Base-by-base conservation (phyloP, 1,139 yeast species). In the Saccharomyces hybrid region DNA sequence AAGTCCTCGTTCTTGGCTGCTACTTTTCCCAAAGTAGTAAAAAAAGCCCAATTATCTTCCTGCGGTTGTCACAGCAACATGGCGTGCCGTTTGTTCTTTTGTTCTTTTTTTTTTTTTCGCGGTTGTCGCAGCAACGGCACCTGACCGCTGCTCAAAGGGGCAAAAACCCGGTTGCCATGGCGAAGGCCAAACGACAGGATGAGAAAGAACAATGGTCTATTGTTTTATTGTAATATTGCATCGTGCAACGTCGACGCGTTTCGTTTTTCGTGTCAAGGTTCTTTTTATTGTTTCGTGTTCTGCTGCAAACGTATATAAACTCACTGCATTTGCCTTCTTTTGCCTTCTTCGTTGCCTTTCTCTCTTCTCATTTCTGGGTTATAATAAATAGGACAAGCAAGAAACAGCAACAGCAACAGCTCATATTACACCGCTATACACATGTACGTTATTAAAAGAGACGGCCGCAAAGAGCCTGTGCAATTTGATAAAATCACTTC, bases 51-150 rank as follows among this genome's bases (percentile, higher is more conserved):
- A 13, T 38, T 38, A 11, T 38, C 44, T 20, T 2, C 26, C 25
- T 38, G 25, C 44, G 44, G 44, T 38, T 38, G 44, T 38, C 44
- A 16, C 44, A 38, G 44, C 44, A 38, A 38, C 44, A 38, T 38
- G 11, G 44, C 44, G 44, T 38, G 44, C 44, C 25, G 44, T 9
- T 38, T 20, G 23, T 16, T 38, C 25, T 16, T 38, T 38, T 16
- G 16, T 16, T 20, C 20, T 16, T 20, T 16, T 38, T 34, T 34
- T 34, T 20, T 20, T 34, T 38, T 38, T 38, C 44, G 13, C 25
- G 23, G 44, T 38, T 38, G 44, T 38, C 44, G 44, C 44, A 14
- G 44, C 44, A 38, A 38, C 44, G 44, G 13, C 44, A 38, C 44
- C 44, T 38, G 44, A 11, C 25, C 44, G 44, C 25, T 11, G 44